A percentile compares a stretch with the other conserved stretches of the same genome.
Conservation (phyloP, 2,329 filamentous ascomycete species). For the Xylaria sp. region DNA sequence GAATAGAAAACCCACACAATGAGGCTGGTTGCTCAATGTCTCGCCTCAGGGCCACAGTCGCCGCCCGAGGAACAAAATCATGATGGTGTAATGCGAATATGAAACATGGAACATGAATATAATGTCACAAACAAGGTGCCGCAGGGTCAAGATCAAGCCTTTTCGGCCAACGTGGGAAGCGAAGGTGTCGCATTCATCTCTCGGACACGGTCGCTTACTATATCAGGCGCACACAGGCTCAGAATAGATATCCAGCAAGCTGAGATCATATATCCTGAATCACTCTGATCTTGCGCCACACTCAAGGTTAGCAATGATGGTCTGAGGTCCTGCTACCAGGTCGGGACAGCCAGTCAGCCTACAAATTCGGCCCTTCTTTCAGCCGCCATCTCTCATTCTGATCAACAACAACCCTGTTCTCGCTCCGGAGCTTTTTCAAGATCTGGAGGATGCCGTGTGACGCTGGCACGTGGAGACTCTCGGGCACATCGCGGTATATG, state of each 20-base stretch:
- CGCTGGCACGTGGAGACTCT: constrained; percentile 69
- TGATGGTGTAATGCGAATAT: neutral
- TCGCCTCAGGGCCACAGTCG: no score
- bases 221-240: neutral
- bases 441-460: constrained; percentile 73
- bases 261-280: neutral
- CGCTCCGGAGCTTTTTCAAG: constrained; percentile 68
- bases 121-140: neutral
- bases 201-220: neutral
- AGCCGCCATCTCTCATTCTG: constrained; percentile 41
- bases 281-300: constrained; percentile 5
- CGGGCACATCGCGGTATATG: constrained; percentile 76
- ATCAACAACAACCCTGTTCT: constrained; percentile 56
- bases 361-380: constrained; percentile 40
- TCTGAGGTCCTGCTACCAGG: no score
- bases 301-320: constrained; percentile 6
- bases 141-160: neutral
- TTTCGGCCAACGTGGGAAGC: neutral
- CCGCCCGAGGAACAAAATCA: neutral
- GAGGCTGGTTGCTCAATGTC: no score
- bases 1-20: no score
- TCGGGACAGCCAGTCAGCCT: constrained; percentile 9
- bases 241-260: neutral
- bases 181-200: neutral
- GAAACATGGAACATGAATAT: neutral